These are phyloP conservation scores for Morella rubra DNA, from an alignment of 306 rosid genomes.

Conservation along the genomic window DNA sequence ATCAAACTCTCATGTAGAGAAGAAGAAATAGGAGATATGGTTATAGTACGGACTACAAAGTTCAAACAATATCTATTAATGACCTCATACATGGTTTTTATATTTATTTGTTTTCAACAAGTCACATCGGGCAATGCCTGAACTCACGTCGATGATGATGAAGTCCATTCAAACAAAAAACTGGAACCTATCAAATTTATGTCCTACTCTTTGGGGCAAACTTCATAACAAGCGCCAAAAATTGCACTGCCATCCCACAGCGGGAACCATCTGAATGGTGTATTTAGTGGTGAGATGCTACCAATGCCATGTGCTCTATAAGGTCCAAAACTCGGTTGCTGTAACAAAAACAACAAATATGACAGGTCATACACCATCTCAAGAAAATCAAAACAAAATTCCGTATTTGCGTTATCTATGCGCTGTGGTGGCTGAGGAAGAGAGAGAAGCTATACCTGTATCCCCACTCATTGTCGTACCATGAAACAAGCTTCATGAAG, in stretches of 20 bases:
- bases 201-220: slow-evolving; percentile 24
- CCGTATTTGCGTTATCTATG: not conserved
- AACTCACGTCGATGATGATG: not conserved
- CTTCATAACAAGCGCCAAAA: slow-evolving; percentile 21
- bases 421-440: not conserved
- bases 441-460: slow-evolving; percentile 59
- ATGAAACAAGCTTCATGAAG: slow-evolving; percentile 79
- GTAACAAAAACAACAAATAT: slow-evolving; percentile 21
- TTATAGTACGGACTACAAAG: not conserved
- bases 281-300: slow-evolving; percentile 53
- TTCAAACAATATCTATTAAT: not conserved
- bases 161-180: not conserved
- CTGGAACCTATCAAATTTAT: slow-evolving; percentile 6
- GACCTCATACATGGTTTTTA: slow-evolving; percentile 10
- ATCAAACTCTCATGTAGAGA: no score
- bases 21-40: not conserved
- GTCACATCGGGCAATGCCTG: not conserved
- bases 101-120: slow-evolving; percentile 17
- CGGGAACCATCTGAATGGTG: not conserved
- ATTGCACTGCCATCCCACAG: not conserved
- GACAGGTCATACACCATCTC: slow-evolving; percentile 3
- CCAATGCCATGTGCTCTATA: slow-evolving; percentile 90
- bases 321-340: slow-evolving; percentile 98
- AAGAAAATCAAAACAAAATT: not conserved
- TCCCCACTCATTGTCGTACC: slow-evolving; percentile 99